Evolutionary conservation across 2,329 filamentous ascomycete species (phyloP).

Genomic region (Cladosporium sp.): DNA sequence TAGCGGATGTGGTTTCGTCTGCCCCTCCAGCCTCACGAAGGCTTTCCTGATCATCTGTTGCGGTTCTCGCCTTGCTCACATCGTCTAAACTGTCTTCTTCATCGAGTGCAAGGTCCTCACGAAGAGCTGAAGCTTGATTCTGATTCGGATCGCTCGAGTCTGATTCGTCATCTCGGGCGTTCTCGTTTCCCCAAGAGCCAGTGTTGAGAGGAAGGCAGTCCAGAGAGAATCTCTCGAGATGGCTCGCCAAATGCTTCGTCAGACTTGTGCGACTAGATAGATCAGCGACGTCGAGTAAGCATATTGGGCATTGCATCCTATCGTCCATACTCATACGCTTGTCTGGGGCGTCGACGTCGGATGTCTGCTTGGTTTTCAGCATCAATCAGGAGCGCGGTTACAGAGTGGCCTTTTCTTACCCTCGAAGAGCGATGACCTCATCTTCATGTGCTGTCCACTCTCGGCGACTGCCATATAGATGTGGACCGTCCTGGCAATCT

Average conservation of each 20-base stretch:
- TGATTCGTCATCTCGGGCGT: neutral
- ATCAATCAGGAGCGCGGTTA: neutral
- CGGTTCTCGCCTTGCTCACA: too few relatives aligned
- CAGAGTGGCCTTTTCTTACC: neutral
- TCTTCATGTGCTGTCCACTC: constrained; percentile 5
- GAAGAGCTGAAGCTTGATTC: neutral
- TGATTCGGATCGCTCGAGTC: neutral
- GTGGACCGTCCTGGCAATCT: neutral
- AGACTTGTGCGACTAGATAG: neutral
- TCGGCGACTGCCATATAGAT: neutral
- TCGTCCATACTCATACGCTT: neutral
- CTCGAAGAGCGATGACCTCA: neutral
- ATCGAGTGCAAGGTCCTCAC: neutral
- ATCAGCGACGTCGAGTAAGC: neutral
- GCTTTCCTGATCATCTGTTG: too few relatives aligned
- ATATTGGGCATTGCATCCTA: neutral
- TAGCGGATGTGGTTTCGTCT: too few relatives aligned
- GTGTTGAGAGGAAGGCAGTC: neutral
- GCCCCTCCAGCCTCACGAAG: too few relatives aligned
- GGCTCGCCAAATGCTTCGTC: constrained; percentile 1
- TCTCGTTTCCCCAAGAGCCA: neutral
- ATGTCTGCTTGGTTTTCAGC: neutral
- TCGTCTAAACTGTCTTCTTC: too few relatives aligned
- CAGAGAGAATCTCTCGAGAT: neutral
- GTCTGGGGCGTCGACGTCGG: too few relatives aligned